Evolutionary conservation across 306 rosid genomes (phyloP), one percentile per base, ranked within the genome.

Genomic region (Pyrus pyrifolia): DNA sequence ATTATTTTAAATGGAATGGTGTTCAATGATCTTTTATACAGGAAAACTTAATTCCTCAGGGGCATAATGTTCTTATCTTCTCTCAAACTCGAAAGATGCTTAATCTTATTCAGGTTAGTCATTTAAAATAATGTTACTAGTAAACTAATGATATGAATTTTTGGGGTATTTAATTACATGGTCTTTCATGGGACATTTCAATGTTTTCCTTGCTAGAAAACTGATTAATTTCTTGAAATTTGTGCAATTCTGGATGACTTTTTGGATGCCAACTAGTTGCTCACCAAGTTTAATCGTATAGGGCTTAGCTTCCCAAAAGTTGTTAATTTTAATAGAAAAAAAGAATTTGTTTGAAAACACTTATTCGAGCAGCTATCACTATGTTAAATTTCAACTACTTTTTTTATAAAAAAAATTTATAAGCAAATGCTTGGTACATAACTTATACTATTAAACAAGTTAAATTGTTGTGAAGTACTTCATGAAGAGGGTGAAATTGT

Each of bases 51-150:
- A 83, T 92, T 64, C 92, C 91, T 4, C 83, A 92, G 78, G 98
- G 98, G 70, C 97, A 94, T 83, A 78, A 66, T 44, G 90, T 94
- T 81, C 94, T 94, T 49, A 90, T 94, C 70, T 94, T 94, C 76
- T 94, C 98, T 70, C 97, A 92, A 86, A 94, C 97, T 72, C 96
- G 95, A 78, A 94, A 90, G 92, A 94, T 92, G 98, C 98, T 94
- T 81, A 90, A 90, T 87, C 91, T 92, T 79, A 85, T 94, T 76
- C 90, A 94, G 96, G 97, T 94, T 69, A 63, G 84, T 74, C 42
- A 67, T n/a, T 38, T 35, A 44, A 55, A 35, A 13, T 69, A 71
- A 23, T 57, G 57, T 74, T 31, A 46, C 40, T 18, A 52, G 27
- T 79, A 5, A 38, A n/a, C 33, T 45, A 67, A 19, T 0, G 45